Evolutionary conservation across 768 basidiomycete species (phyloP), one percentile per base, ranked within the genome.

Genomic region (Gautieria morchelliformis): DNA sequence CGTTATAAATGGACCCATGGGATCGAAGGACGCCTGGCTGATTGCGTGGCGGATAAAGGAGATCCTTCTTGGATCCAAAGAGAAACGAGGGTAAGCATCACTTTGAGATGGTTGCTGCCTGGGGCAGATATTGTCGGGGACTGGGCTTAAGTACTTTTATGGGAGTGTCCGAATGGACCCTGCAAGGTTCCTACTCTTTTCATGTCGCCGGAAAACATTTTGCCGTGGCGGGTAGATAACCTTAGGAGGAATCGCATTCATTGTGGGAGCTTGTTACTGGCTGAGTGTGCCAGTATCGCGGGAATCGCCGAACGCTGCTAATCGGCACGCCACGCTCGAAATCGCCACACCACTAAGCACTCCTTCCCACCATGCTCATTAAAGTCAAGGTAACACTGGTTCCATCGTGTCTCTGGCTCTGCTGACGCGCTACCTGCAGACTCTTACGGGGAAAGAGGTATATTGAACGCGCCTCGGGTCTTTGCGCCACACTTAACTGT

Each of bases 401-500:
- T 22, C 40, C 60, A 48, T 63, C 50, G 17, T 14, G 42, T 58
- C 53, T 19, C 3, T 39, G 11, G 41, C 5, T 37, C 22, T 19
- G 42, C 49, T 44, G 20, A 56, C 50, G 45, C 54, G 30, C 53
- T 32, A 14, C 41, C 47, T 50, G 42, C 60, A 97, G 93, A 95
- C 93, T 48, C 80, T 98, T 42, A 98, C 95, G 49, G 95, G 95
- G 60, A 97, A 96, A 73, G 95, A 97, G 84, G 95, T 93, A 24
- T 10, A 17, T 57, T 46, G 32, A 32, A 32, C 52, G 52, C 19
- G 40, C 20, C 15, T 19, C 20, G 20, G 30, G 41, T 12, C 22
- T 45, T 11, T 1, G 5, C 9, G 5, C n/a, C 52, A 48, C 24
- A 15, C 12, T 53, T 53, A 32, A 30, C 37, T 52, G 14, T 46